These are phyloP conservation scores for Westerdykella ornata DNA, from an alignment of 2,329 filamentous ascomycete genomes.

Conservation along the genomic window DNA sequence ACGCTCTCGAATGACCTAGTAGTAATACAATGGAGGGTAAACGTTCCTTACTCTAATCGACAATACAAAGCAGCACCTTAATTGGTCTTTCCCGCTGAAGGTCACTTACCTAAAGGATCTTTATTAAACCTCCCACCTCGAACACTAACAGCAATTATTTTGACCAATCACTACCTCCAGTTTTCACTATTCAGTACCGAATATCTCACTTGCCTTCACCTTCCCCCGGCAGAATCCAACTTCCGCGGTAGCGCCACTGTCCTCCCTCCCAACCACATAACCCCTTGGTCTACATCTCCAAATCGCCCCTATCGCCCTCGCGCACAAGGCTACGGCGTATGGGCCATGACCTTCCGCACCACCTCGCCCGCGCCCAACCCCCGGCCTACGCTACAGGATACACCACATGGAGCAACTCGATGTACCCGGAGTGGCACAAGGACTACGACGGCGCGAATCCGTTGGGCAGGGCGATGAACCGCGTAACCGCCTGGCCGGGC, in stretches of 20 bases:
- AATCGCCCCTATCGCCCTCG: constrained; percentile 5
- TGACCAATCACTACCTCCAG: no score
- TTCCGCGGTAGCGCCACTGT: constrained; percentile 11
- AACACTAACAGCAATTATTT: no score
- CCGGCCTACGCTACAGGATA: background rate
- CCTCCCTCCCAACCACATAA: constrained; percentile 12
- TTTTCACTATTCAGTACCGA: background rate
- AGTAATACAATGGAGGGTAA: no score
- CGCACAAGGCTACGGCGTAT: constrained; percentile 7
- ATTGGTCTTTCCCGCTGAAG: no score
- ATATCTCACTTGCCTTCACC: background rate
- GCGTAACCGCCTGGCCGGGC: constrained; percentile 8
- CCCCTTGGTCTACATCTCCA: constrained; percentile 14
- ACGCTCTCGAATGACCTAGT: no score
- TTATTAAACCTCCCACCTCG: no score
- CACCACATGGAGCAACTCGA: background rate
- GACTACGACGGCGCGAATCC: constrained; percentile 9
- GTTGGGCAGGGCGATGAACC: constrained; percentile 11
- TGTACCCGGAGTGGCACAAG: constrained; percentile 1
- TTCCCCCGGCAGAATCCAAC: constrained; percentile 4
- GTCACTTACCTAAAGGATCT: no score
- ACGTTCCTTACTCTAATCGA: no score
- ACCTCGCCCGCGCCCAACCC: constrained; percentile 1
- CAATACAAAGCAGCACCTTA: no score
- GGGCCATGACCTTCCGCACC: constrained; percentile 8